Conservation (phyloP, 164 flowering plant species). For the Vitis labrusca region DNA sequence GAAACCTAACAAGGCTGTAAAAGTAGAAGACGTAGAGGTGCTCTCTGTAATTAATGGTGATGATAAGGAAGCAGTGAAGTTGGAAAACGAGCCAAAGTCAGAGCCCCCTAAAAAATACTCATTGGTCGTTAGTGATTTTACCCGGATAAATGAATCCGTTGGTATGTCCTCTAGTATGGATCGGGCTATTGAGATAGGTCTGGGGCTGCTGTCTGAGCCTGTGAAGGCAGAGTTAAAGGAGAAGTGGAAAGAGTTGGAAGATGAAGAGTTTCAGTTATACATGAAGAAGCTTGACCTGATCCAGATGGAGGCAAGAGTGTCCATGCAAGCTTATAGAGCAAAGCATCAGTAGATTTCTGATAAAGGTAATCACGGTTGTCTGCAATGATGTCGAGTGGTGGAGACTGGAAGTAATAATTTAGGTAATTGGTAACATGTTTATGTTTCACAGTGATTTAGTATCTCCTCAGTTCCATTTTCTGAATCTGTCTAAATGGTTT, state of each 20-base stretch:
- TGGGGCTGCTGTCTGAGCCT: not conserved
- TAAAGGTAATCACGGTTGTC: not conserved
- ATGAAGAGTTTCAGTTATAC: slow-evolving; percentile 22
- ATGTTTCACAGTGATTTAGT: no score
- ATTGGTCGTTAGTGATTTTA: no score
- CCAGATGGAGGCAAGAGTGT: slow-evolving; percentile 20
- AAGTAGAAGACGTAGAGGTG: not conserved
- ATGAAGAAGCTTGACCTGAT: slow-evolving; percentile 19
- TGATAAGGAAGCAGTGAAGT: not conserved
- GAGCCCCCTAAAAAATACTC: not conserved
- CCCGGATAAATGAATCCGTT: not conserved
- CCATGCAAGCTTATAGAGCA: slow-evolving; percentile 12
- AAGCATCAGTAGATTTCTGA: not conserved
- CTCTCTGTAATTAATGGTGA: no score
- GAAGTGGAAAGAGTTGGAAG: slow-evolving; percentile 22
- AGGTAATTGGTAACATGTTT: no score
- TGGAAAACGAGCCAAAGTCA: not conserved
- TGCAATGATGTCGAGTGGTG: not conserved
- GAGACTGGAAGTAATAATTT: no score
- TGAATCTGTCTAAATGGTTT: no score
- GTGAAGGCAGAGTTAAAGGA: slow-evolving; percentile 21
- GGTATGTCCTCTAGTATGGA: slow-evolving; percentile 8
- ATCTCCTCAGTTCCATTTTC: no score
- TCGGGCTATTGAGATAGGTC: slow-evolving; percentile 3
- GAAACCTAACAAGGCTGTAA: not conserved